Percentiles rank a stretch among this genome's conserved stretches.
Conservation (phyloP, 495 filamentous ascomycete genomes). For the Penicillium coprophilum region DNA sequence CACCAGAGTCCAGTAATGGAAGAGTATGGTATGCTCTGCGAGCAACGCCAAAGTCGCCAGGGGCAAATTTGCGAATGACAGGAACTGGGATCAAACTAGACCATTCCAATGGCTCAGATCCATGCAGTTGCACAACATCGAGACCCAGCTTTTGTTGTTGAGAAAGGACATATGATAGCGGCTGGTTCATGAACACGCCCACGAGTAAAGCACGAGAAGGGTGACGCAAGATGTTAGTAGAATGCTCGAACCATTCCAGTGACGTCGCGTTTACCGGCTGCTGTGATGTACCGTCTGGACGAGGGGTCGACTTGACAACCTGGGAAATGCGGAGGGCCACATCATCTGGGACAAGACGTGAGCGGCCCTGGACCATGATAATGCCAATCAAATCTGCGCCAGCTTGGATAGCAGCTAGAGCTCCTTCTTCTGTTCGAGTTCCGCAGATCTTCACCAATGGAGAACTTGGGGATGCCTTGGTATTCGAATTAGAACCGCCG, state of each 20-base stretch:
- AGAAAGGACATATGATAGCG: slow-evolving; percentile 73
- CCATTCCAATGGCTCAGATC: slow-evolving; percentile 91
- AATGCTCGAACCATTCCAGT: slow-evolving; percentile 64
- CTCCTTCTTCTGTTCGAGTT: slow-evolving; percentile 81
- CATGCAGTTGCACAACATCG: slow-evolving; percentile 93
- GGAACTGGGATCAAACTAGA: slow-evolving; percentile 81
- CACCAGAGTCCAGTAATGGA: slow-evolving; percentile 81
- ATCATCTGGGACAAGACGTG: slow-evolving; percentile 72
- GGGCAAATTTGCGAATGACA: slow-evolving; percentile 79
- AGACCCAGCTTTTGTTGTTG: slow-evolving; percentile 73
- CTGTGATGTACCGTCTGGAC: slow-evolving; percentile 33
- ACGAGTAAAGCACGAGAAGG: slow-evolving; percentile 74
- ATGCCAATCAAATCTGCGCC: slow-evolving; percentile 93
- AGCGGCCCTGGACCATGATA: slow-evolving; percentile 80
- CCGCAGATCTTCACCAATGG: slow-evolving; percentile 93
- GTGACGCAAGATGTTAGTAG: slow-evolving; percentile 49
- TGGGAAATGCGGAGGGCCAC: slow-evolving; percentile 77
- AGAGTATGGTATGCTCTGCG: slow-evolving; percentile 77
- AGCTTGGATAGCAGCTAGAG: slow-evolving; percentile 74
- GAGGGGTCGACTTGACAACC: slow-evolving; percentile 62
- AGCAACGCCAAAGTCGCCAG: slow-evolving; percentile 66
- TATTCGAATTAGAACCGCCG: slow-evolving; percentile 48
- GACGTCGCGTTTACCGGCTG: slow-evolving; percentile 36
- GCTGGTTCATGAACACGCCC: slow-evolving; percentile 92
- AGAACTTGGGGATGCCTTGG: slow-evolving; percentile 27